Conservation (phyloP, 2,329 filamentous ascomycete species). For the Sporothrix brunneoviolacea region DNA sequence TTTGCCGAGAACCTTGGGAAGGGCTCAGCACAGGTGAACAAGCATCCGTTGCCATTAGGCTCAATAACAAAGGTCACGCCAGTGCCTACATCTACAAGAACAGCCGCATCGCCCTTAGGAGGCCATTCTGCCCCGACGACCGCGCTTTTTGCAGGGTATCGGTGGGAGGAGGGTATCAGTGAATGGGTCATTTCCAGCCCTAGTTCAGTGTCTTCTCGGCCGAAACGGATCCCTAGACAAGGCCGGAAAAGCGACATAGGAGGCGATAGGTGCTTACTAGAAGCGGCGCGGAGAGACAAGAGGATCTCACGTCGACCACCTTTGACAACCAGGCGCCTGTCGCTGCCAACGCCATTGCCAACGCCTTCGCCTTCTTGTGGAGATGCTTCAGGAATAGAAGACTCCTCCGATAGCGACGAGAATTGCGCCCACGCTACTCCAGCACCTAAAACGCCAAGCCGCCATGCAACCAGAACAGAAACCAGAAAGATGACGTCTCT, state of each 20-base stretch:
- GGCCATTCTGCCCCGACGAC: not conserved
- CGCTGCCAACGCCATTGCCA: not conserved
- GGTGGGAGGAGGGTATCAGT: slow-evolving; percentile 33
- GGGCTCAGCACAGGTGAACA: not conserved
- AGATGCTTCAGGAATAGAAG: not conserved
- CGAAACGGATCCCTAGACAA: not conserved
- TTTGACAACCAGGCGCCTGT: not conserved
- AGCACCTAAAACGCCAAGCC: not conserved
- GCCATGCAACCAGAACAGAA: no score
- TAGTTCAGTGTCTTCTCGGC: not conserved
- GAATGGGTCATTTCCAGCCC: slow-evolving; percentile 28
- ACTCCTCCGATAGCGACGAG: not conserved
- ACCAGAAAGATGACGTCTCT: no score
- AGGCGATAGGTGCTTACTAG: no score
- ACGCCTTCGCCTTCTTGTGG: not conserved
- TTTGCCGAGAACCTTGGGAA: slow-evolving; percentile 42
- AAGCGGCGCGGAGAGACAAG: not conserved
- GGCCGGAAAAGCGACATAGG: slow-evolving; percentile 1
- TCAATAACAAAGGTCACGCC: no score
- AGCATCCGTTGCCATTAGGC: no score
- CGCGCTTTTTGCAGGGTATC: slow-evolving; percentile 23
- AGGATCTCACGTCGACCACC: not conserved
- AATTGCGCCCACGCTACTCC: not conserved
- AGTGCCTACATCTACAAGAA: no score
- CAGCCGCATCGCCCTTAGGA: no score